Evolutionary conservation across 2,329 filamentous ascomycete species (phyloP), one percentile per base, ranked within the genome.

Genomic region (Phialophora verrucosa): DNA sequence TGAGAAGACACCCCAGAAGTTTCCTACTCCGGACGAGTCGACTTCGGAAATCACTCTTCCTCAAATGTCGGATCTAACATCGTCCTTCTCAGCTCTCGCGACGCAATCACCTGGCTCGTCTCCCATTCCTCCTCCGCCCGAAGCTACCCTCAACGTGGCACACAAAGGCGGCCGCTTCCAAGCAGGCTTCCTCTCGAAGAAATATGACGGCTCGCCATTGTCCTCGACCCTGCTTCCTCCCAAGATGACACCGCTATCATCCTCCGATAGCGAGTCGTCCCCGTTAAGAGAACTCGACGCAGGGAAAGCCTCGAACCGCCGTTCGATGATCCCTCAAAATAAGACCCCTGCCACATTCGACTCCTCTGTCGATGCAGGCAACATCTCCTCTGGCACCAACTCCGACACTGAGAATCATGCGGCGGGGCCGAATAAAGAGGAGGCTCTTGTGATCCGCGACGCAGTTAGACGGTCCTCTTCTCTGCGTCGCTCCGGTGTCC

Each of bases 1-100:
- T 75, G 91, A 94, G 75, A 92, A 92, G 79, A 97, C 94, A 2
- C 94, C 95, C 0, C 86, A 93, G 76, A 91, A 89, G 75, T 67
- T 69, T 44, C 58, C 64, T n/a, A 65, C 67, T 10, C 64, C 65
- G 5, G 78, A 85, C 8, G 82, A 86, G 17, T 82, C 83, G 1
- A 85, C 87, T 0, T 86, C 88, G 6, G 85, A 88, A 58, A 78
- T 78, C 27, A 74, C 74, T 12, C 70, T 83, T 1, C 71, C 79
- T 12, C 75, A 79, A 2, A 76, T 84, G n/a, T 87, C 88, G 81
- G 83, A 68, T 86, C 83, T 75, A 80, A 82, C 61, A 73, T 59
- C 73, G 69, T 68, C 72, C 64, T 71, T 74, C 77, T 65, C 75
- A 78, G 65, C 69, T 72, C 54, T 69, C 38, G 62, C 62, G 35